Evolutionary conservation across 2,329 filamentous ascomycete species (phyloP).

Genomic region (Septoria linicola): DNA sequence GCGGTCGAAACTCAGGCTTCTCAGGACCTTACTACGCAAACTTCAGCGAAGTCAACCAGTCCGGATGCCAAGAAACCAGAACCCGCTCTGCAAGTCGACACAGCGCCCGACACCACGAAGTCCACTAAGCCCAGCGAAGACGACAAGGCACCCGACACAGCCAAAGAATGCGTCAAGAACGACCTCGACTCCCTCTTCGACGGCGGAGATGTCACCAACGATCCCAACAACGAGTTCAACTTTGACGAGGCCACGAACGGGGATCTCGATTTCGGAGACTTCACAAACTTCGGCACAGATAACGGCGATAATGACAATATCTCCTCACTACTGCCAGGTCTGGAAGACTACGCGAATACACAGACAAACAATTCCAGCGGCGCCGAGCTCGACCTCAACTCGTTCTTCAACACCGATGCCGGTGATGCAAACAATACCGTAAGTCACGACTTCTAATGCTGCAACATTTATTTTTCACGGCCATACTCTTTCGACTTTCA

Average conservation of each 20-base stretch:
- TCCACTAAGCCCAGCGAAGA: conserved; percentile 18
- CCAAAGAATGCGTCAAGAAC: conserved; percentile 26
- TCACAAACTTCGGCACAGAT: conserved; percentile 26
- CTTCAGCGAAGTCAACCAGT: neutral
- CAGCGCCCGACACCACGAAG: conserved; percentile 7
- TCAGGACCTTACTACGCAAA: neutral
- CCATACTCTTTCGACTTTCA: neutral
- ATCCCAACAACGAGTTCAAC: conserved; percentile 25
- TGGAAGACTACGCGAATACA: conserved; percentile 44
- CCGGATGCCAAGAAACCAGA: conserved; percentile 4
- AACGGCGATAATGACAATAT: conserved; percentile 36
- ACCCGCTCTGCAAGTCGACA: conserved; percentile 20
- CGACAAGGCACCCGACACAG: conserved; percentile 32
- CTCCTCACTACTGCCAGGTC: conserved; percentile 41
- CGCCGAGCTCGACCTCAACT: conserved; percentile 31
- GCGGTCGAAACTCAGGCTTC: neutral
- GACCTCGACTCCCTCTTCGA: conserved; percentile 41
- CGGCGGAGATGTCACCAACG: conserved; percentile 28
- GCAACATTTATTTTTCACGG: neutral
- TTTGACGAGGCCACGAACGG: conserved; percentile 21
- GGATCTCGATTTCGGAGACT: conserved; percentile 40
- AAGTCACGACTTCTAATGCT: neutral
- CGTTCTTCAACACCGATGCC: conserved; percentile 28
- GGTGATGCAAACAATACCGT: conserved; percentile 15
- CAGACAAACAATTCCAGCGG: conserved; percentile 20